Percentiles rank a stretch among this genome's conserved stretches.
Conservation (phyloP, 805 yeast species). For the Myxozyma sirexii region DNA sequence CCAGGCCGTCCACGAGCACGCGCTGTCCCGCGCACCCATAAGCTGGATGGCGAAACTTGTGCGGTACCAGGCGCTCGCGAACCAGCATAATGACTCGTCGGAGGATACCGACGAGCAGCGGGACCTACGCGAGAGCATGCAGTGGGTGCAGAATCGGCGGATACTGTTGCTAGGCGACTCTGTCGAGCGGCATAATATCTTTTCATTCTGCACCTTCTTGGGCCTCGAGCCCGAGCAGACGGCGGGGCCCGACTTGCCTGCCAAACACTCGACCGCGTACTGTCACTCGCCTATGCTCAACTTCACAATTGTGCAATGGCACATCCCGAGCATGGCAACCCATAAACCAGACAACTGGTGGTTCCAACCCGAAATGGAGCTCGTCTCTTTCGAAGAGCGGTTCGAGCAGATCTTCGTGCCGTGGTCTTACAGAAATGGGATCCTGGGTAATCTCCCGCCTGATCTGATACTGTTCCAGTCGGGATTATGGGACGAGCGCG, state of each 20-base stretch:
- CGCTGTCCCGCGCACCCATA: not conserved
- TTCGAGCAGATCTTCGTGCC: conserved; percentile 13
- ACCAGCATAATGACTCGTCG: not conserved
- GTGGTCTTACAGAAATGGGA: not conserved
- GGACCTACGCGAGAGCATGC: not conserved
- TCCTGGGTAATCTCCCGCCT: conserved; percentile 6
- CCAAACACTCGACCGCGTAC: conserved; percentile 14
- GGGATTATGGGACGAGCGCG: conserved; percentile 33
- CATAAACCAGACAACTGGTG: conserved; percentile 27
- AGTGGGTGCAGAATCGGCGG: conserved; percentile 18
- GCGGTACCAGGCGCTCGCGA: not conserved
- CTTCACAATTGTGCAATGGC: conserved; percentile 32
- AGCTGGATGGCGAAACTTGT: conserved; percentile 1
- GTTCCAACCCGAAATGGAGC: conserved; percentile 20
- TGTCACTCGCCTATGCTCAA: conserved; percentile 25
- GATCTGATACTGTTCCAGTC: conserved; percentile 29
- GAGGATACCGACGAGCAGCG: not conserved
- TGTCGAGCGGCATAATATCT: conserved; percentile 23
- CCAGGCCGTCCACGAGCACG: not conserved
- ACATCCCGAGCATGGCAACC: conserved; percentile 21
- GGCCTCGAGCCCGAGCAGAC: not conserved
- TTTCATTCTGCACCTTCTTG: conserved; percentile 20
- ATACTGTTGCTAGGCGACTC: conserved; percentile 28
- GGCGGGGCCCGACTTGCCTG: not conserved
- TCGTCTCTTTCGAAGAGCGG: conserved; percentile 30